These are phyloP conservation scores for Penicillium bovifimosum DNA, from an alignment of 495 filamentous ascomycete genomes.

Conservation along the genomic window DNA sequence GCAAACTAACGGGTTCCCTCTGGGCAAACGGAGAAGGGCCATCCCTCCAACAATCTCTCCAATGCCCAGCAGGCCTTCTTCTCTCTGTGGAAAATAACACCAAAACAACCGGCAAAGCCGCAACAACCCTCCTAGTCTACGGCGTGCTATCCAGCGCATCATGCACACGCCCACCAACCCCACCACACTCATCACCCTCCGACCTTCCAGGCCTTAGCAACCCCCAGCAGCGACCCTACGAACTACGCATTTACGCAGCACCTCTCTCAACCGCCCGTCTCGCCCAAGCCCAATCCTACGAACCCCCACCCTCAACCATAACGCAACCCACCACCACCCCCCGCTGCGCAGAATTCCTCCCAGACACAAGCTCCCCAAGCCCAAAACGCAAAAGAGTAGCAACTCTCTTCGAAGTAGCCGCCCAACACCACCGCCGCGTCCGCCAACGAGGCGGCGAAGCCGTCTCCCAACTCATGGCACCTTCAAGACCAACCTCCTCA, in stretches of 20 bases:
- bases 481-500: slow-evolving; percentile 27
- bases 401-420: slow-evolving; percentile 55
- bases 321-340: slow-evolving; percentile 14
- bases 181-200: slow-evolving; percentile 42
- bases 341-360: slow-evolving; percentile 35
- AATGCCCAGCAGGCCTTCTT: slow-evolving; percentile 41
- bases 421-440: slow-evolving; percentile 49
- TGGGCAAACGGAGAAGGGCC: slow-evolving; percentile 35
- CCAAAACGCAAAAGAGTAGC: slow-evolving; percentile 52
- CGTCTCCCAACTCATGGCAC: slow-evolving; percentile 52
- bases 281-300: slow-evolving; percentile 31
- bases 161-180: slow-evolving; percentile 39
- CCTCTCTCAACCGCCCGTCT: slow-evolving; percentile 33
- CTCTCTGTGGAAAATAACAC: slow-evolving; percentile 25
- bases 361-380: slow-evolving; percentile 37
- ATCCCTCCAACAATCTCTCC: slow-evolving; percentile 29
- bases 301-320: slow-evolving; percentile 24
- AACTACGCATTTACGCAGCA: slow-evolving; percentile 39
- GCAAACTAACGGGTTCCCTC: slow-evolving; percentile 25
- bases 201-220: slow-evolving; percentile 14
- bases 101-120: slow-evolving; percentile 18
- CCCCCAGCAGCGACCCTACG: slow-evolving; percentile 15
- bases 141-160: slow-evolving; percentile 35
- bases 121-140: slow-evolving; percentile 54
- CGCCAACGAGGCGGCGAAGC: slow-evolving; percentile 51